Conservation (phyloP, 2,329 filamentous ascomycete species). For the Penicillium decumbens region DNA sequence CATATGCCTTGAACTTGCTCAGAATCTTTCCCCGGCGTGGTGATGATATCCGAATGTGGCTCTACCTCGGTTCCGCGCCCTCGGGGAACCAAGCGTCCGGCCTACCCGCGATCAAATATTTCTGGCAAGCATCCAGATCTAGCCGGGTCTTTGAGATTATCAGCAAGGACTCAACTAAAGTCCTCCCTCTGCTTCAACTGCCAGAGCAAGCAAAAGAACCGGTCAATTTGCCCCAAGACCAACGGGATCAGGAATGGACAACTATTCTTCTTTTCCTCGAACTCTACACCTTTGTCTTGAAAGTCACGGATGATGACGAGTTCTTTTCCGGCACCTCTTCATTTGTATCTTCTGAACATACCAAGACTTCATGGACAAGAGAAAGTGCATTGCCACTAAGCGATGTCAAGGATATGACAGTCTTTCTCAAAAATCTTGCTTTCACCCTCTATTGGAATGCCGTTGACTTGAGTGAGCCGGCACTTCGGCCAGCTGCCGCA, state of each 20-base stretch:
- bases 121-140: constrained; percentile 66
- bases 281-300: constrained; percentile 85
- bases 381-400: constrained; percentile 64
- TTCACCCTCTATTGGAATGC: constrained; percentile 86
- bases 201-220: constrained; percentile 40
- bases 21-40: constrained; percentile 75
- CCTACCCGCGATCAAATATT: constrained; percentile 70
- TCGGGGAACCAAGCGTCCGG: constrained; percentile 33
- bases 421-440: constrained; percentile 84
- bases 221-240: constrained; percentile 26
- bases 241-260: constrained; percentile 71
- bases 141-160: constrained; percentile 57
- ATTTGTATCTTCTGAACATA: constrained; percentile 42
- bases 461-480: constrained; percentile 55
- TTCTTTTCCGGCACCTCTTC: constrained; percentile 65
- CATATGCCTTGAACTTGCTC: constrained; percentile 79
- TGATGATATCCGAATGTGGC: constrained; percentile 90
- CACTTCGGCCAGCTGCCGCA: constrained; percentile 35
- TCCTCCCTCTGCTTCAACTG: constrained; percentile 54
- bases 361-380: constrained; percentile 52
- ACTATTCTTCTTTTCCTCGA: constrained; percentile 87
- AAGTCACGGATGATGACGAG: constrained; percentile 93
- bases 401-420: constrained; percentile 69
- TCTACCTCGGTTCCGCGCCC: constrained; percentile 69
- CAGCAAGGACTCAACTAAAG: constrained; percentile 53